Evolutionary conservation across 768 basidiomycete species (phyloP), one percentile per base, ranked within the genome.

Genomic region (Botryobasidium botryosum): DNA sequence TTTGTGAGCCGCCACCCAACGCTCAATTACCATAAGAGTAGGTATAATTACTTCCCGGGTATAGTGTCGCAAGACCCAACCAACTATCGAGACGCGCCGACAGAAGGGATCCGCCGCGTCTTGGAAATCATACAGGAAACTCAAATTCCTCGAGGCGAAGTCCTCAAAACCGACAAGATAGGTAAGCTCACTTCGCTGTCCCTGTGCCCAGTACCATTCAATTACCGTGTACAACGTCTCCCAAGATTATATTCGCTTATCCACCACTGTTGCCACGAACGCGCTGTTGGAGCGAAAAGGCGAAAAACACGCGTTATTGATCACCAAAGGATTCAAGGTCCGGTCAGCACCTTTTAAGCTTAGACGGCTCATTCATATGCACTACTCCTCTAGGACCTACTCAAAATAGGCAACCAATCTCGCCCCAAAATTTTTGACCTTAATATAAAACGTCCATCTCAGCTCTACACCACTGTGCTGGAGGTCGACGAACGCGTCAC

Each of bases 231-330:
- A 27, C 23, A 8, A 32, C 13, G 33, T 18, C 31, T 21, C 40
- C 21, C 27, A 35, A 42, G 88, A 92, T 55, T 90, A 87, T 57
- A 86, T 92, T 50, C 75, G 88, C 15, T 65, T 92, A 6, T 88
- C 85, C 1, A 94, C 91, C 0, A 97, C 92, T 0, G 87, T 96
- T 3, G 91, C 90, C 0, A 97, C 92, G 15, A 97, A 96, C 55
- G 91, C 92, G 0, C 70, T 97, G 0, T 71, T 97, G 5, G 92
- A 97, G 55, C 77, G 92, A 38, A 91, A 92, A 60, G 92, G 92
- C 1, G 81, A 87, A 54, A 78, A 77, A 50, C 87, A 92, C 48
- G 91, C 87, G 0, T 66, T 97, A 28, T 64, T 94, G 12, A 92
- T 91, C 55, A 96, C 92, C 1, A 75, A 75, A 49, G 88, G 88